Base-by-base conservation (phyloP, 2,329 filamentous ascomycete species). In the Pyrenophora seminiperda region DNA sequence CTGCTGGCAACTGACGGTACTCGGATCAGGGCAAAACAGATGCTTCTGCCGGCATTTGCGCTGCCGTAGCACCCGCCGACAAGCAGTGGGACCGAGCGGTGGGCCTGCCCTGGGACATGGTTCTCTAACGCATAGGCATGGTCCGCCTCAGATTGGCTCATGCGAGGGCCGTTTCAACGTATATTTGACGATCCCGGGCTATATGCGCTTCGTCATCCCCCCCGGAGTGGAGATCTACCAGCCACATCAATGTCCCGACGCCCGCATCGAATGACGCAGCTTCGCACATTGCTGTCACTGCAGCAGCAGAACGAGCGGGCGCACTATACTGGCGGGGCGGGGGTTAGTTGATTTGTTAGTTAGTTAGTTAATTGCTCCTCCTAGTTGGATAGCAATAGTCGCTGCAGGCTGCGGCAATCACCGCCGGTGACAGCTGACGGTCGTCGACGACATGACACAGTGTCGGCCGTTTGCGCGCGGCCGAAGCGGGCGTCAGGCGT, bases 151-250 rank as follows among this genome's bases (percentile, higher is more conserved):
- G 67, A 69, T 66, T 67, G 68, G 67, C 70, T 70, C 68, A 71
- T 70, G 69, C 72, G 62, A 59, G 67, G 66, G 66, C 68, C 65
- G 71, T 73, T 73, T 74, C 68, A 73, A 70, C 66, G 64, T 61
- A 62, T 68, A 70, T 63, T 56, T 50, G 50, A 34, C 24, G 49
- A 47, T 67, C 71, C 47, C 43, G 66, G n/a, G 42, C 67, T 70
- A 74, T 74, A 73, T 66, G 68, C 70, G 68, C 62, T 67, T 71
- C 59, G 64, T 52, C 60, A 64, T 67, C 62, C 67, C 61, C 63
- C 62, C 61, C 53, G 54, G 47, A 61, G 58, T 50, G 60, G 65
- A 58, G 65, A 70, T 69, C 65, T 63, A 62, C 67, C 66, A 71
- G 68, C 63, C 68, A 69, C 66, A 65, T 62, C 58, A 68, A 68